Base-by-base conservation (phyloP, 2,329 filamentous ascomycete species). In the Periglandula ipomoeae region DNA sequence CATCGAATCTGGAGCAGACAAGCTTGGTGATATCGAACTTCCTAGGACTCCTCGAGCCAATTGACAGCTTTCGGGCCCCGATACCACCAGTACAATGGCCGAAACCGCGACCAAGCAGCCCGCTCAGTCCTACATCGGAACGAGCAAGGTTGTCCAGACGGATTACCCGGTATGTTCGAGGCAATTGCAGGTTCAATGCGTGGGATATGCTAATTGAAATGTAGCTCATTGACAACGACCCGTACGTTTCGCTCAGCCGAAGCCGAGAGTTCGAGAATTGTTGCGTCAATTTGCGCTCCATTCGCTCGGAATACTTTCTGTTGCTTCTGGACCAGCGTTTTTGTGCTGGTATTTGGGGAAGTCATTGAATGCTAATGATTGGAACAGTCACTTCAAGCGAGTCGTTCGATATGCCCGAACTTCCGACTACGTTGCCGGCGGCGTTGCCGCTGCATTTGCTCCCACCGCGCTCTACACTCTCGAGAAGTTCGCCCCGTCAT, bases 181-280 rank as follows among this genome's bases (percentile, higher is more conserved):
- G 15, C 54, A 46, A 52, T 54, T 56, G 55, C 26, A 42, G 35
- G 48, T 51, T 54, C 54, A 60, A 58, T 55, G 50, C 50, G n/a
- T 17, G 46, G 26, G 11, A 11, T 41, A 39, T 34, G 37, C 52
- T 58, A 55, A 60, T 49, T 42, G 52, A 50, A 54, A 62, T 63
- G 58, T 72, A 98, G 93, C 86, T 97, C 73, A 97, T 98, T 71
- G 93, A 98, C 76, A 94, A 88, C 74, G 93, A 98, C 71, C 93
- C 93, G 90, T 96, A 90, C 50, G 66, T 67, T 41, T 30, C 13
- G 30, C 4, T 15, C 20, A 30, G 27, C 15, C n/a, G 20, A 44
- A 20, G 5, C 30, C 9, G 4, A 32, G 4, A 15, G 30, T 10
- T 15, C 30, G n/a, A n/a, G n/a, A 32, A 13, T 32, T 32, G 30